Evolutionary conservation across 495 filamentous ascomycete species (phyloP).

Genomic region (Symbiotaphrina buchneri): DNA sequence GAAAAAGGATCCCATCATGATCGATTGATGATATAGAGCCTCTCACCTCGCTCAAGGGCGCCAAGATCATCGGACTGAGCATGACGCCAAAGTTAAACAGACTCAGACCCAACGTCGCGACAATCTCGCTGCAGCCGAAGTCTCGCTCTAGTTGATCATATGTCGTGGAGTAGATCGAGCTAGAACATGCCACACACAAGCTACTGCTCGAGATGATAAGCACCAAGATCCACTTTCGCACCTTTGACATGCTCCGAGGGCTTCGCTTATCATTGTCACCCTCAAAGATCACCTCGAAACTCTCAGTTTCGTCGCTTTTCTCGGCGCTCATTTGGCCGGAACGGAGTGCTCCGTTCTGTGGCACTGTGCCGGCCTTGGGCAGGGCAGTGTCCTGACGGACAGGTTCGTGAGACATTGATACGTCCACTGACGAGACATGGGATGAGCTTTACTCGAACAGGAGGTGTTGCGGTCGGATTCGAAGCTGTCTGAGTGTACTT

Average conservation of each 20-base stretch:
- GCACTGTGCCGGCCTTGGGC: no score
- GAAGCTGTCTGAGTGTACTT: no score
- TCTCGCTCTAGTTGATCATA: slow-evolving; percentile 67
- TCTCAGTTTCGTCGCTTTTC: no score
- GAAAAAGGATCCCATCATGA: not conserved
- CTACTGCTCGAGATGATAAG: slow-evolving; percentile 42
- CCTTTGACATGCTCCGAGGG: slow-evolving; percentile 44
- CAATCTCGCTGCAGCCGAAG: slow-evolving; percentile 40
- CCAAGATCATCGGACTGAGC: slow-evolving; percentile 50
- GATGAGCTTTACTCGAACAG: no score
- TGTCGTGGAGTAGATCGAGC: slow-evolving; percentile 71
- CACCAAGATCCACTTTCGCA: slow-evolving; percentile 56
- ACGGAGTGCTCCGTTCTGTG: no score
- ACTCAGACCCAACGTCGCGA: slow-evolving; percentile 63
- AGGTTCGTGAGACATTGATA: no score
- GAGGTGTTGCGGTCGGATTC: no score
- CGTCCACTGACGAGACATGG: no score
- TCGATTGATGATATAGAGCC: not conserved
- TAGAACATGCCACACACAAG: slow-evolving; percentile 60
- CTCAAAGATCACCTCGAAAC: slow-evolving; percentile 47
- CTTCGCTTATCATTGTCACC: slow-evolving; percentile 48
- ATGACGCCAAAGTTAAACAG: slow-evolving; percentile 51
- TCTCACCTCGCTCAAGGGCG: slow-evolving; percentile 34
- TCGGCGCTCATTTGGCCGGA: no score
- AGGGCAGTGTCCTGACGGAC: no score